Evolutionary conservation across 805 yeast species (phyloP).

Genomic region (Kodamaea jinghongensis): DNA sequence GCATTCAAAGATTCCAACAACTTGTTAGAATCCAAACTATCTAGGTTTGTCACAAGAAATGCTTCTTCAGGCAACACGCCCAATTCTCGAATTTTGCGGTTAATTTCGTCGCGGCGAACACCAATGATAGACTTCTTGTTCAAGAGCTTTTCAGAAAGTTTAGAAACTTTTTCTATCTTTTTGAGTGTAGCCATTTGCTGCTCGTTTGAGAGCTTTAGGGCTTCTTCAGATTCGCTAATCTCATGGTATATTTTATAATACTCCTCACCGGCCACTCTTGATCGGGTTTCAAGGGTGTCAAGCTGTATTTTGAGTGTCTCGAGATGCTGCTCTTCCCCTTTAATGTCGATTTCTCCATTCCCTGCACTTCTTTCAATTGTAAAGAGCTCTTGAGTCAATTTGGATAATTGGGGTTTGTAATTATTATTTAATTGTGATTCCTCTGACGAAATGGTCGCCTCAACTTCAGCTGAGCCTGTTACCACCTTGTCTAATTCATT

Average conservation of each 20-base stretch:
- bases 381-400: conserved; percentile 8
- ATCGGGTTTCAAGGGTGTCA: conserved; percentile 26
- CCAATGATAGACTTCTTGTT: conserved; percentile 59
- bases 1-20: conserved; percentile 52
- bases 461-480: conserved; percentile 40
- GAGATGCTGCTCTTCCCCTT: conserved; percentile 22
- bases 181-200: conserved; percentile 53
- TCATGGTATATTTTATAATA: conserved; percentile 28
- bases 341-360: conserved; percentile 11
- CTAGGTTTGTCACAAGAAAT: conserved; percentile 43
- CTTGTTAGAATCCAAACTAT: conserved; percentile 46
- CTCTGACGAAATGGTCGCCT: conserved; percentile 44
- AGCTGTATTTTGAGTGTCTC: conserved; percentile 24
- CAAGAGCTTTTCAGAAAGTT: conserved; percentile 60
- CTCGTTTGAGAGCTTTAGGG: conserved; percentile 50
- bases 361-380: conserved; percentile 3
- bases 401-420: conserved; percentile 46
- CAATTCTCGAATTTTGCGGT: conserved; percentile 69
- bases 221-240: conserved; percentile 33
- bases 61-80: conserved; percentile 93
- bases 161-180: conserved; percentile 59
- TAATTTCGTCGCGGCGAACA: conserved; percentile 67
- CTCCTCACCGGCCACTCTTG: conserved; percentile 23
- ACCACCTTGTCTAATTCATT: conserved; percentile 39
- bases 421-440: conserved; percentile 60